phyloP scores from a whole-genome alignment of 1,284 basidiomycete genomes.

The Malassezia vespertilionis region DNA sequence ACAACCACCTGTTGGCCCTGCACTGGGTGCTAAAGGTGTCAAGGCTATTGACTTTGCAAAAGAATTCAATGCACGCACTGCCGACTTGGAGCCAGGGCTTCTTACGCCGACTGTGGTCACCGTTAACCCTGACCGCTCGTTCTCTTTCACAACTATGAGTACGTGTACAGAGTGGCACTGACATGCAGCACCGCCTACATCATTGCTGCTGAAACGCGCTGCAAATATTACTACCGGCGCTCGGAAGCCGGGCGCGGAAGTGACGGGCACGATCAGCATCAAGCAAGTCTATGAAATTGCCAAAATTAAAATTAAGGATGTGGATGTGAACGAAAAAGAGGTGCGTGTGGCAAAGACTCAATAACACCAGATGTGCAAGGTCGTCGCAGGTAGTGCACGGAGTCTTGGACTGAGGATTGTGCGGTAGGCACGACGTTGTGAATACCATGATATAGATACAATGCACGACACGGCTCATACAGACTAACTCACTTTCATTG shows the following conservation, averaged over 20 bases:
- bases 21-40: slow-evolving; percentile 91
- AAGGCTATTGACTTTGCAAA: slow-evolving; percentile 99
- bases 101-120: slow-evolving; percentile 83
- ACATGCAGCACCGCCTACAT: slow-evolving; percentile 68
- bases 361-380: slow-evolving; percentile 13
- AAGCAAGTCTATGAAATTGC: slow-evolving; percentile 99
- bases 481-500: not conserved
- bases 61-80: slow-evolving; percentile 57
- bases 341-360: slow-evolving; percentile 15
- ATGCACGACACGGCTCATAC: not conserved
- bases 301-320: slow-evolving; percentile 81
- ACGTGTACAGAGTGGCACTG: slow-evolving; percentile 12
- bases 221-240: slow-evolving; percentile 77
- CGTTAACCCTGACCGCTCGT: slow-evolving; percentile 86
- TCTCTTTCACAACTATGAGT: slow-evolving; percentile 59
- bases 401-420: slow-evolving; percentile 16
- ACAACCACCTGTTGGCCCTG: slow-evolving; percentile 90
- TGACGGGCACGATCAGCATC: slow-evolving; percentile 69
- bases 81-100: slow-evolving; percentile 72
- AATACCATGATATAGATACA: not conserved
- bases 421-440: slow-evolving; percentile 2
- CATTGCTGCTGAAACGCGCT: slow-evolving; percentile 75
- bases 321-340: slow-evolving; percentile 34
- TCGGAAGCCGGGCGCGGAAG: slow-evolving; percentile 58
- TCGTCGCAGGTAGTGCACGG: slow-evolving; percentile 16